Evolutionary conservation across 1,139 yeast species (phyloP), one percentile per base, ranked within the genome.

Genomic region (Meyerozyma carpophila): DNA sequence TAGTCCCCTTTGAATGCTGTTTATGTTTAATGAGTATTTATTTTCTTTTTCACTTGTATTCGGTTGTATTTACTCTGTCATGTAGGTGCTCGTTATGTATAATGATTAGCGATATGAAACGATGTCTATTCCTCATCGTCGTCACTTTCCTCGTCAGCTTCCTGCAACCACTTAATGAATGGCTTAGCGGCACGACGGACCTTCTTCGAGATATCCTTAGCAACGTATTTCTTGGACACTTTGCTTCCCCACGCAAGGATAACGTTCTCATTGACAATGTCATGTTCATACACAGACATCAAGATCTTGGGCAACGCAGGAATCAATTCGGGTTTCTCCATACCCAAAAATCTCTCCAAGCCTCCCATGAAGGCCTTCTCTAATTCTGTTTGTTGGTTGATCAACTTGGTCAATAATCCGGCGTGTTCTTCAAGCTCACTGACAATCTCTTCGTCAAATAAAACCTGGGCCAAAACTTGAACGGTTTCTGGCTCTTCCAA

Each of bases 151-250:
- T 71, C 77, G 53, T 90, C 98, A 47, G 98, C 98, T 65, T 86
- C 93, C 61, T 89, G 84, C 54, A 93, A 79, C 98, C 98, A 93
- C 56, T 85, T 82, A 52, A 93, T 72, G 69, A 93, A 93, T 36
- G 98, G 96, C 70, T 89, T 90, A 49, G 97, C 97, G 40, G 96
- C 95, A 68, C 84, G 88, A 68, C 97, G 87, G 44, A 93, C 96
- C 77, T 89, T 91, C 72, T 91, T 91, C 43, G 95, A 85, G 39
- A 82, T 77, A 42, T 90, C 96, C 72, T 91, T 93, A 50, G 95
- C 88, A 48, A 91, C 97, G 58, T 85, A 93, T 68, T 90, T 91
- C 73, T 90, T 90, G 43, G 96, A 86, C 40, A 89, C 90, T 66
- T 89, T 90, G 45, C 93, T 78, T 54, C 97, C 98, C 91, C 96